A percentile compares a stretch with the other conserved stretches of the same genome.
These are phyloP conservation scores for Evansstolkia leycettana DNA, from an alignment of 495 filamentous ascomycete genomes.

Conservation along the genomic window DNA sequence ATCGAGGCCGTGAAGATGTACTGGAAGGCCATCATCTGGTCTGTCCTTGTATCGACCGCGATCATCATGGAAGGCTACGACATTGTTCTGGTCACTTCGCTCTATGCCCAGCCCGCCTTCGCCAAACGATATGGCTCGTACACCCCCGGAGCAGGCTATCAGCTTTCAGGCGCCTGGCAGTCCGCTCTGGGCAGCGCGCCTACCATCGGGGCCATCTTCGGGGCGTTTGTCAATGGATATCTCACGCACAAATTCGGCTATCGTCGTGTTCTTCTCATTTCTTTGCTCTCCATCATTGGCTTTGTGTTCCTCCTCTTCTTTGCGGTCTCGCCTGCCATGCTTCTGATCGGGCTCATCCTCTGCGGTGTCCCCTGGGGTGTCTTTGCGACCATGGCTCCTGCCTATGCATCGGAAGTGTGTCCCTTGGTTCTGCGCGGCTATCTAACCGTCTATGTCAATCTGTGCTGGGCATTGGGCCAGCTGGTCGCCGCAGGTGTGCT, in stretches of 20 bases:
- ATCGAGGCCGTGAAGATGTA: constrained; percentile 33
- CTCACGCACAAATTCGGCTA: constrained; percentile 35
- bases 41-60: constrained; percentile 27
- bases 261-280: constrained; percentile 24
- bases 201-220: constrained; percentile 22
- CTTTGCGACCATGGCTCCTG: constrained; percentile 43
- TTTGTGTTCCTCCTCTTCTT: constrained; percentile 46
- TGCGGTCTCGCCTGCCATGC: constrained; percentile 24
- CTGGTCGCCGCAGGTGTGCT: constrained; percentile 43
- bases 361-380: constrained; percentile 40
- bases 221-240: constrained; percentile 31
- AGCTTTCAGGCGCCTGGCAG: constrained; percentile 25
- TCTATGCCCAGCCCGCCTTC: constrained; percentile 27
- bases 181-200: constrained; percentile 22
- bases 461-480: constrained; percentile 59
- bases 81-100: constrained; percentile 18
- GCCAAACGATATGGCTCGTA: constrained; percentile 22
- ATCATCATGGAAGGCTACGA: constrained; percentile 45
- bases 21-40: constrained; percentile 38
- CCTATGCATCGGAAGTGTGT: constrained; percentile 52
- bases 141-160: constrained; percentile 9
- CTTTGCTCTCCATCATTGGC: constrained; percentile 29
- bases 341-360: constrained; percentile 31
- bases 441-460: constrained; percentile 47
- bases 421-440: constrained; percentile 44